Percentiles rank a stretch among this genome's conserved stretches.
These are phyloP conservation scores for Aspergillus proliferans DNA, from an alignment of 2,329 filamentous ascomycete species.

Conservation along the genomic window DNA sequence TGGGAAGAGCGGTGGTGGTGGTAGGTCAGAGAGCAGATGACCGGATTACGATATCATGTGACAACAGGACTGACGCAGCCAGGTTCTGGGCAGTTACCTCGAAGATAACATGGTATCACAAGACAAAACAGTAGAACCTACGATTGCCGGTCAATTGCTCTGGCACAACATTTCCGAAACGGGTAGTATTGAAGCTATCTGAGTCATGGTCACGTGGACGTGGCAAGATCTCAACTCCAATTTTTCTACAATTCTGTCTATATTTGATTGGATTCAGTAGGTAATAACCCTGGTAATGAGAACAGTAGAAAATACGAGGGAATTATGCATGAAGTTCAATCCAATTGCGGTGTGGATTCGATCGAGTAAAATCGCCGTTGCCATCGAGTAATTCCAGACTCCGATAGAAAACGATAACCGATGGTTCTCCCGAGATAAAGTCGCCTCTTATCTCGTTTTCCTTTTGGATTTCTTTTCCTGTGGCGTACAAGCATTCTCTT, in stretches of 20 bases:
- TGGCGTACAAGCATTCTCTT: conserved; percentile 1
- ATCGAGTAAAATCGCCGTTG: too few relatives aligned
- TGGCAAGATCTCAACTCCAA: too few relatives aligned
- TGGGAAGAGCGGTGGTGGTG: background rate
- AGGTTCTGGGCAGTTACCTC: background rate
- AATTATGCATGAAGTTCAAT: too few relatives aligned
- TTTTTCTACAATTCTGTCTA: too few relatives aligned
- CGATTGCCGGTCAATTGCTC: background rate
- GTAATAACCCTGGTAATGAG: too few relatives aligned
- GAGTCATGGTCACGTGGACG: background rate
- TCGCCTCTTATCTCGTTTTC: background rate
- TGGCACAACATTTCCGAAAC: background rate
- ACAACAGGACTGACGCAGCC: background rate
- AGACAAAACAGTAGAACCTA: background rate
- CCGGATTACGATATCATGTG: background rate
- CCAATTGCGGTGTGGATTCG: too few relatives aligned
- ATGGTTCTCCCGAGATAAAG: background rate
- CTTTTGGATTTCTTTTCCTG: background rate
- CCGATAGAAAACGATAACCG: background rate
- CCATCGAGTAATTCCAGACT: too few relatives aligned
- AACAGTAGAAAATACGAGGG: too few relatives aligned
- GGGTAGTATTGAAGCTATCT: background rate
- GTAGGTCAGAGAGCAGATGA: too few relatives aligned
- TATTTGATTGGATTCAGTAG: too few relatives aligned
- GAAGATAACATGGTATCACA: background rate